Evolutionary conservation across 306 rosid species (phyloP).

Genomic region (Lathyrus sativus): DNA sequence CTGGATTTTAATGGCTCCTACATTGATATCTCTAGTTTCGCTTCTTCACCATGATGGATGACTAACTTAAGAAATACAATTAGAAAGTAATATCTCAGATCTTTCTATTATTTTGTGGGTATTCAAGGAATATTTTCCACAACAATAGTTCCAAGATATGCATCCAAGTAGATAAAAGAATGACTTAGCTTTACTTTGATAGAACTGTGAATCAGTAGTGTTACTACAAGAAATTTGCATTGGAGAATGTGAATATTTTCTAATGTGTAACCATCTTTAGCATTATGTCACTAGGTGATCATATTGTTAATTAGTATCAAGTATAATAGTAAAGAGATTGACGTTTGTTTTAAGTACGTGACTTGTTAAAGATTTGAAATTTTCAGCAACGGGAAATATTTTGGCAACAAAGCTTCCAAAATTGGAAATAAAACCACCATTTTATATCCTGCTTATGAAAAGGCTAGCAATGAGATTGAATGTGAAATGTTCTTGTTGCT

Average conservation of each 20-base stretch:
- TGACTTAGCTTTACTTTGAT: slow-evolving; percentile 22
- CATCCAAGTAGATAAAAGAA: slow-evolving; percentile 9
- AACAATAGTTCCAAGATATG: too few species aligned
- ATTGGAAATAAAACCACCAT: slow-evolving; percentile 64
- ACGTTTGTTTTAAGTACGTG: slow-evolving; percentile 9
- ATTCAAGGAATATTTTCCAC: slow-evolving; percentile 12
- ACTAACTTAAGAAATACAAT: slow-evolving; percentile 34
- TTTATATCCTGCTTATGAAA: slow-evolving; percentile 92
- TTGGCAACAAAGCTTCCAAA: slow-evolving; percentile 92
- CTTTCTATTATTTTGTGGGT: slow-evolving; percentile 16
- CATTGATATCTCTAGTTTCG: slow-evolving; percentile 25
- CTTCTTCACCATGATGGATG: slow-evolving; percentile 34
- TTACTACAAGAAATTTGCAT: slow-evolving; percentile 26
- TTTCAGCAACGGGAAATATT: slow-evolving; percentile 85
- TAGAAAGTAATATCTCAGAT: slow-evolving; percentile 1
- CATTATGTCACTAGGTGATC: slow-evolving; percentile 9
- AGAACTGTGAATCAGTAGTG: slow-evolving; percentile 13
- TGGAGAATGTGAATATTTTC: too few species aligned
- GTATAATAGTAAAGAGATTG: slow-evolving; percentile 15
- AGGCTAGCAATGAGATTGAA: slow-evolving; percentile 91
- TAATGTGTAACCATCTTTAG: slow-evolving; percentile 8
- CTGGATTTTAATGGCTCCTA: slow-evolving; percentile 22
- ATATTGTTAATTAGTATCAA: slow-evolving; percentile 20
- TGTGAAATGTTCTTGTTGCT: slow-evolving; percentile 33
- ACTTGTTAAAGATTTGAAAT: slow-evolving; percentile 35